Base-by-base conservation (phyloP, 176 grass and related monocot genomes). In the Lolium rigidum region DNA sequence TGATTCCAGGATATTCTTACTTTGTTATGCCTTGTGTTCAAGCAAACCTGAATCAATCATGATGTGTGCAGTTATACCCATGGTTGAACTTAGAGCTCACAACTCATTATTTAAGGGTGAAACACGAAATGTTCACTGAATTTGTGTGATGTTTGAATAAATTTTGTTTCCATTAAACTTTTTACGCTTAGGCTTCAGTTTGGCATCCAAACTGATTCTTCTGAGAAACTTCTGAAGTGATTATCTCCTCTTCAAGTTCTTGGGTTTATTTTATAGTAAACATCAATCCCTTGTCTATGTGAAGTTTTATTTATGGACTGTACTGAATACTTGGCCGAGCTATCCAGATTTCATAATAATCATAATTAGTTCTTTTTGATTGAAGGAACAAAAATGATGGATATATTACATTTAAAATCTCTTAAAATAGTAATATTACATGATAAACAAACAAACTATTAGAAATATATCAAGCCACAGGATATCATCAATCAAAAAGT, bases 401-500 rank as follows among this genome's bases (percentile, higher is more conserved):
- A 55, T 84, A 28, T 71, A 66, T 71, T 63, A 18, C 44, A 89
- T 31, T 39, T 5, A 73, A 9, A 50, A 84, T 79, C 14, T 31
- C 37, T 57, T 57, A 74, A 37, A 37, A 58, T 43, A 24, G 51
- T 82, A 41, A 69, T 20, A 73, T 82, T 86, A 86, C 79, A 70
- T 12, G 13, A 9, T 22, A 83, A 65, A 71, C 1, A 16, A 65
- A 83, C 2, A 85, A 55, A 82, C 67, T 59, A 86, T 3, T 26
- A 70, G 54, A 80, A 46, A 85, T 52, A 59, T 7, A 88, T 55
- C 78, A 84, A 38, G 11, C 63, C 62, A 14, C 70, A 88, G 39
- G 37, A 75, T 69, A 47, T 10, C 21, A 80, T 83, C 74, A 86
- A 73, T 73, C 15, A 78, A 60, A 83, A 79, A 48, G 37, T 64